A percentile compares a stretch with the other conserved stretches of the same genome.
Evolutionary conservation across 805 yeast species (phyloP).

Genomic region (Yarrowia deformans): DNA sequence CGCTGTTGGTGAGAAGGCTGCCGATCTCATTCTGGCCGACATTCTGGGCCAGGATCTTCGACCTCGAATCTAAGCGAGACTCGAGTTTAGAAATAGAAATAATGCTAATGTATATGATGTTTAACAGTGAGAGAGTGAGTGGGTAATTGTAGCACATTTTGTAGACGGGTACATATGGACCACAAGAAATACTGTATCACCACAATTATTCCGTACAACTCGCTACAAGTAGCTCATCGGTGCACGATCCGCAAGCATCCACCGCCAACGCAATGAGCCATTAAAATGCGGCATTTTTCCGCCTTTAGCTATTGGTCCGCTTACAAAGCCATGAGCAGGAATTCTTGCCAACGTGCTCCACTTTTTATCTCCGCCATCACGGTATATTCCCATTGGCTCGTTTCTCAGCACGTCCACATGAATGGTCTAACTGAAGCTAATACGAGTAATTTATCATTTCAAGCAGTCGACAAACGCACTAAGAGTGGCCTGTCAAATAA

Average conservation of each 20-base stretch:
- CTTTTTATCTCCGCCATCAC: background rate
- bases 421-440: background rate
- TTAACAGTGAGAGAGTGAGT: background rate
- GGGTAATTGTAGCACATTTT: too few species aligned
- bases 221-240: background rate
- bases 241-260: background rate
- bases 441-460: background rate
- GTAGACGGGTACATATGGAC: too few species aligned
- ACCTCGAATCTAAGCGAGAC: conserved; percentile 35
- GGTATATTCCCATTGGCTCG: background rate
- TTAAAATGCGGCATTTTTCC: background rate
- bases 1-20: conserved; percentile 49
- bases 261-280: background rate
- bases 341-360: background rate
- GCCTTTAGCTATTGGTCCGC: too few species aligned
- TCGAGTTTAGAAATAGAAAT: conserved; percentile 2
- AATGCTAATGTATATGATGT: conserved; percentile 22
- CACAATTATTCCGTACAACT: too few species aligned
- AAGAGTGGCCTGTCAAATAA: background rate
- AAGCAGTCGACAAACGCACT: background rate
- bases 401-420: background rate
- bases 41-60: conserved; percentile 33
- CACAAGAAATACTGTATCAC: too few species aligned
- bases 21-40: conserved; percentile 45
- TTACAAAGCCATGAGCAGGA: too few species aligned